These are phyloP conservation scores for Kwoniella shandongensis DNA, from an alignment of 768 basidiomycete species.

Conservation along the genomic window DNA sequence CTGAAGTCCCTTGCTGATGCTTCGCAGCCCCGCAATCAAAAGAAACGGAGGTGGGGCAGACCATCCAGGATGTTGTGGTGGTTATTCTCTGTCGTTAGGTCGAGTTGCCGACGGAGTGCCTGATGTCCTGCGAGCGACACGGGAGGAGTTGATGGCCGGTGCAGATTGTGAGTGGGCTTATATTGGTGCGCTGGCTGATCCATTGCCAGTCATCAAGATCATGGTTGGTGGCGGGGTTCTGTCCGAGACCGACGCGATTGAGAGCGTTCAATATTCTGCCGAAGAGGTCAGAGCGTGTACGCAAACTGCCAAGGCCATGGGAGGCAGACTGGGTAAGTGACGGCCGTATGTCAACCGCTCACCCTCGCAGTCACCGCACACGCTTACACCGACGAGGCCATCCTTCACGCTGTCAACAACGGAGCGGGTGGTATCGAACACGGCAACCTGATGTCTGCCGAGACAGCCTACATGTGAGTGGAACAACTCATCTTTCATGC, in stretches of 20 bases:
- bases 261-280: conserved; percentile 57
- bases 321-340: conserved; percentile 32
- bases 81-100: conserved; percentile 47
- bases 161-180: conserved; percentile 57
- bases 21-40: too few relatives aligned
- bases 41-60: background rate
- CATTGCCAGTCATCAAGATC: conserved; percentile 55
- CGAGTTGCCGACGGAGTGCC: conserved; percentile 56
- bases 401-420: conserved; percentile 58
- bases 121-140: conserved; percentile 53
- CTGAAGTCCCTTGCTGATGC: too few relatives aligned
- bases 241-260: conserved; percentile 57
- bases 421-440: conserved; percentile 59
- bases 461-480: conserved; percentile 54
- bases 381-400: conserved; percentile 55
- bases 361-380: conserved; percentile 49
- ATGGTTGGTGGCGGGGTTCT: conserved; percentile 56
- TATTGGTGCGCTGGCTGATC: conserved; percentile 31
- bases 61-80: conserved; percentile 19
- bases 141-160: conserved; percentile 56
- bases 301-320: conserved; percentile 56
- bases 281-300: conserved; percentile 58
- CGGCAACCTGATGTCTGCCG: conserved; percentile 56
- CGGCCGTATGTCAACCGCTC: background rate
- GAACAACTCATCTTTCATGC: background rate